These are phyloP conservation scores for Ustilago lituana DNA, from an alignment of 1,284 basidiomycete species.

Conservation along the genomic window DNA sequence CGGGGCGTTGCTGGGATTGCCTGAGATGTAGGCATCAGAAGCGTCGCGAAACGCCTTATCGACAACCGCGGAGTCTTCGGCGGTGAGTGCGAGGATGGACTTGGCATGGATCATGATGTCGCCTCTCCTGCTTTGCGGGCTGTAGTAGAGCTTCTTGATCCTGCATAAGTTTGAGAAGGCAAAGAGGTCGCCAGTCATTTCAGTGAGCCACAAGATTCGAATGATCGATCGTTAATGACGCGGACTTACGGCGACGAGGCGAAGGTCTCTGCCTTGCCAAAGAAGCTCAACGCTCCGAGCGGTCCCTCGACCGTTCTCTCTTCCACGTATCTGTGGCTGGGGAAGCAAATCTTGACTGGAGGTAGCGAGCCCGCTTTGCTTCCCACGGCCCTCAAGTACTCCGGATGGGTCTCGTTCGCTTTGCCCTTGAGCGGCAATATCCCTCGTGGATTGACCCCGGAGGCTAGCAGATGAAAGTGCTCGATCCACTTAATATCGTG, in stretches of 20 bases:
- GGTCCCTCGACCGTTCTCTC: conserved; percentile 43
- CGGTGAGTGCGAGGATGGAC: conserved; percentile 47
- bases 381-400: conserved; percentile 14
- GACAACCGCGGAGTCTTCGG: conserved; percentile 9
- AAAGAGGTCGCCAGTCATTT: no score
- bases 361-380: conserved; percentile 17
- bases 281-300: conserved; percentile 57
- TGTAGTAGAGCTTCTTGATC: conserved; percentile 39
- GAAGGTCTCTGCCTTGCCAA: conserved; percentile 57
- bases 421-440: conserved; percentile 44
- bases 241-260: conserved; percentile 23
- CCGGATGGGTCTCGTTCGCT: conserved; percentile 25
- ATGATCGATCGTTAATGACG: background rate
- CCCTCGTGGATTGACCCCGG: conserved; percentile 36
- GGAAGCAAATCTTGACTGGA: conserved; percentile 58
- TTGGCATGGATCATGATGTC: conserved; percentile 66
- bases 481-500: conserved; percentile 62
- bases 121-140: conserved; percentile 53
- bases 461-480: conserved; percentile 59
- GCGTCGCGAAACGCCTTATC: conserved; percentile 28
- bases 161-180: no score
- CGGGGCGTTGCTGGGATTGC: background rate
- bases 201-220: no score
- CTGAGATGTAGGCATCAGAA: conserved; percentile 12
- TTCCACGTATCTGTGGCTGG: conserved; percentile 54